A percentile compares a stretch with the other conserved stretches of the same genome.
Evolutionary conservation across 345 rosid species (phyloP).

Genomic region (Cardamine occulta): DNA sequence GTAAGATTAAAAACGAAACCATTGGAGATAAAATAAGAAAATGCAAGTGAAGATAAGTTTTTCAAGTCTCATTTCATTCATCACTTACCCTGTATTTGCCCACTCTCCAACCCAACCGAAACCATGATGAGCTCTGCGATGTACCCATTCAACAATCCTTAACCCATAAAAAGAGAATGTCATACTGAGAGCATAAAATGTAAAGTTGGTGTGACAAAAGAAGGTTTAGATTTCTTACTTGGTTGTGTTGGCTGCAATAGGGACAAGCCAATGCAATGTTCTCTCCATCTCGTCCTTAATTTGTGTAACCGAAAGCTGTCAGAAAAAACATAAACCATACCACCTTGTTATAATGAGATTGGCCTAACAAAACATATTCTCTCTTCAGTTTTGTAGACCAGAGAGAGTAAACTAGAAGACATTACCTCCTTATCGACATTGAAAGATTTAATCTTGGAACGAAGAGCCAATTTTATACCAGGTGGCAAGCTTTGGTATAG

Average conservation of each 20-base stretch:
- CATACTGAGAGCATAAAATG: not conserved
- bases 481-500: constrained; percentile 89
- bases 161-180: constrained; percentile 1
- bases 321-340: constrained; percentile 16
- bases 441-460: constrained; percentile 65
- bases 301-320: constrained; percentile 74
- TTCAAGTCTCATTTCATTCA: constrained; percentile 23
- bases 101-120: constrained; percentile 93
- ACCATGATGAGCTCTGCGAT: constrained; percentile 83
- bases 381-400: constrained; percentile 16
- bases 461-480: constrained; percentile 66
- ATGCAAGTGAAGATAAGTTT: constrained; percentile 9
- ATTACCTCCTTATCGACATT: constrained; percentile 65
- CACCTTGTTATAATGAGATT: constrained; percentile 16
- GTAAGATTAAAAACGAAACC: constrained; percentile 28
- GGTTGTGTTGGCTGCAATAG: constrained; percentile 85
- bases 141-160: constrained; percentile 25
- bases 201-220: not conserved
- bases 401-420: constrained; percentile 11
- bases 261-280: constrained; percentile 97
- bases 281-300: constrained; percentile 96
- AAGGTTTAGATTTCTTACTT: constrained; percentile 55
- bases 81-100: constrained; percentile 86
- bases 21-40: constrained; percentile 1
- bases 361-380: not conserved